These are phyloP conservation scores for Dictyostelium brefeldianum DNA, from an alignment of 78 protist species.

Conservation along the genomic window DNA sequence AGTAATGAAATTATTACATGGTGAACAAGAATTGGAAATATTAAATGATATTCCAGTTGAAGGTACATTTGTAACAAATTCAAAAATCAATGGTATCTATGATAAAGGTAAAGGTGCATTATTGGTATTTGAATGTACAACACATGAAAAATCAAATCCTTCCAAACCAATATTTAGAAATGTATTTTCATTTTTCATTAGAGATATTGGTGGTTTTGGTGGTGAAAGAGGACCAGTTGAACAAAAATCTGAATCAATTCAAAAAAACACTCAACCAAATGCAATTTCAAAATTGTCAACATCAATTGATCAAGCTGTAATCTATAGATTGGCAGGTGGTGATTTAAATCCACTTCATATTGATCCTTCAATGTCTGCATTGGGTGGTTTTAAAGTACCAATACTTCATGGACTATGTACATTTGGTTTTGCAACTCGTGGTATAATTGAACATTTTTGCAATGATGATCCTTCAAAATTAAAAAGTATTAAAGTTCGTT, in stretches of 20 bases:
- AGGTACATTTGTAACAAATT: constrained; percentile 28
- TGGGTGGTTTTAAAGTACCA: constrained; percentile 69
- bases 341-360: constrained; percentile 77
- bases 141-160: constrained; percentile 24
- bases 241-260: constrained; percentile 22
- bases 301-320: constrained; percentile 47
- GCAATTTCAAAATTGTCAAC: constrained; percentile 30
- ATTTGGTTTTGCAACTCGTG: constrained; percentile 65
- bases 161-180: constrained; percentile 19
- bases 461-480: constrained; percentile 50
- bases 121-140: constrained; percentile 38
- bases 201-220: constrained; percentile 81
- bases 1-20: constrained; percentile 73
- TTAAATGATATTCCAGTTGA: constrained; percentile 35
- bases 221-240: constrained; percentile 17
- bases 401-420: constrained; percentile 78
- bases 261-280: constrained; percentile 25
- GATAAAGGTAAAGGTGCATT: constrained; percentile 81
- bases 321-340: constrained; percentile 68
- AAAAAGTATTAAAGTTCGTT: constrained; percentile 34
- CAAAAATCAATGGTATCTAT: constrained; percentile 32
- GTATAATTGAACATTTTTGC: constrained; percentile 66
- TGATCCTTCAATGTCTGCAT: constrained; percentile 54
- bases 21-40: constrained; percentile 70
- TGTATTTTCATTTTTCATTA: constrained; percentile 58